A percentile compares a stretch with the other conserved stretches of the same genome.
These are phyloP conservation scores for Nannochloropsis salina DNA, from an alignment of 108 stramenopile genomes.

Conservation along the genomic window DNA sequence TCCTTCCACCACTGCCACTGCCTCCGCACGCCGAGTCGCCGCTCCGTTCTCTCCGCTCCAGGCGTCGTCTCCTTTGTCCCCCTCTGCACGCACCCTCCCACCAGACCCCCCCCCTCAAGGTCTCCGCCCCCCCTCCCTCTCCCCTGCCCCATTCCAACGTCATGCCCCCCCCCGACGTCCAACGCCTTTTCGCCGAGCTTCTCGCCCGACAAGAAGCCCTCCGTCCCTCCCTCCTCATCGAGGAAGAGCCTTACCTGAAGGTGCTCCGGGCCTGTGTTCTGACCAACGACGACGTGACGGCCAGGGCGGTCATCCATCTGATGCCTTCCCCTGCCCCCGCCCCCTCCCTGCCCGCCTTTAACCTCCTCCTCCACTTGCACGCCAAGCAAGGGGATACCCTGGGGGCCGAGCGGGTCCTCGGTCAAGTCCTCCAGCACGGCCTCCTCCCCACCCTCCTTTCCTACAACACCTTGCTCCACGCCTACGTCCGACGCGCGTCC, in stretches of 20 bases:
- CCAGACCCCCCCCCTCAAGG: background rate
- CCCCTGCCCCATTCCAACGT: too few relatives aligned
- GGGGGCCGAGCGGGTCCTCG: background rate
- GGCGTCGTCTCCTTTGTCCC: too few relatives aligned
- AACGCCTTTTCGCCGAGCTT: background rate
- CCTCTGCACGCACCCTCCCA: too few relatives aligned
- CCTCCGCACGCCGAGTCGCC: too few relatives aligned
- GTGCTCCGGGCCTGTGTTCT: background rate
- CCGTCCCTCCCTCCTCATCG: background rate
- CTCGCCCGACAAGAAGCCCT: background rate
- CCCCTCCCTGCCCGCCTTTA: background rate
- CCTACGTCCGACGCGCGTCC: background rate
- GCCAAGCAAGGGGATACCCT: background rate
- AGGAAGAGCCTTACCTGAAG: background rate
- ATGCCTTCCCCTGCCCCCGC: background rate
- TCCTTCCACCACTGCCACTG: too few relatives aligned
- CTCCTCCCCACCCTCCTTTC: background rate
- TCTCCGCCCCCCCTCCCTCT: background rate
- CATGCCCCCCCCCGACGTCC: background rate
- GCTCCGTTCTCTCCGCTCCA: too few relatives aligned
- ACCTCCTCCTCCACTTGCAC: constrained; percentile 10
- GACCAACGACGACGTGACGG: background rate
- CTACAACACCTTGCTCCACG: background rate
- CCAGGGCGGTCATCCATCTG: background rate
- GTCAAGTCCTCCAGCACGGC: background rate